Conservation (phyloP, 352 stramenopile genomes). For the Phytophthora lateralis region DNA sequence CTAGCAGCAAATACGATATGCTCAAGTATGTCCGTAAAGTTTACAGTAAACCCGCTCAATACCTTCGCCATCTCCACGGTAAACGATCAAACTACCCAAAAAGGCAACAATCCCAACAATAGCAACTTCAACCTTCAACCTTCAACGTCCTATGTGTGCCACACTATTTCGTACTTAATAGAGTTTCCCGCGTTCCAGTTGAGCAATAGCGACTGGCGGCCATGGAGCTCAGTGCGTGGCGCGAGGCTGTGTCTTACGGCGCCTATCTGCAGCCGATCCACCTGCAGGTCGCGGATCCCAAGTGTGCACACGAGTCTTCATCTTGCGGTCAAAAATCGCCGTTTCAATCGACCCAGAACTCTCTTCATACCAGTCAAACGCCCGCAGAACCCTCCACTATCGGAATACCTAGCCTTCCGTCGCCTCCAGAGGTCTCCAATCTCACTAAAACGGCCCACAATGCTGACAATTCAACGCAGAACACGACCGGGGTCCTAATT, state of each 20-base stretch:
- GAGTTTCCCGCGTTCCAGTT: background rate
- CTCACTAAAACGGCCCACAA: background rate
- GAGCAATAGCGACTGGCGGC: slow-evolving; percentile 8
- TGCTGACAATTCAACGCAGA: background rate
- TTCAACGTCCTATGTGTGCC: background rate
- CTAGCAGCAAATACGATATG: too few species aligned
- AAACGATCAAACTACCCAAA: too few species aligned
- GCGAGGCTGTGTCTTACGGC: slow-evolving; percentile 42
- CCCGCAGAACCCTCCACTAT: slow-evolving; percentile 1
- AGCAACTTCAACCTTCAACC: background rate
- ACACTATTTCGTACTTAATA: background rate
- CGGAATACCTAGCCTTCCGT: background rate
- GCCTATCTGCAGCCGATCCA: slow-evolving; percentile 54
- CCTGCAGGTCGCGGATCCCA: slow-evolving; percentile 30
- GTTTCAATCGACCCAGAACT: slow-evolving; percentile 17
- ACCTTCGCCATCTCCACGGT: too few species aligned
- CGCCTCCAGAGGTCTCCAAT: slow-evolving; percentile 19
- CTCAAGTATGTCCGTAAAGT: too few species aligned
- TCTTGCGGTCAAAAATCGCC: slow-evolving; percentile 1
- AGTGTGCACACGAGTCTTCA: background rate
- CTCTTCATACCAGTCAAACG: slow-evolving; percentile 7
- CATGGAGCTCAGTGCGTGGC: slow-evolving; percentile 46
- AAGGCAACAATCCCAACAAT: too few species aligned
- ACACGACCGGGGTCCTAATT: slow-evolving; percentile 23
- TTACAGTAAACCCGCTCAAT: too few species aligned